phyloP scores from a whole-genome alignment of 345 rosid genomes.

The Lepidium sativum region DNA sequence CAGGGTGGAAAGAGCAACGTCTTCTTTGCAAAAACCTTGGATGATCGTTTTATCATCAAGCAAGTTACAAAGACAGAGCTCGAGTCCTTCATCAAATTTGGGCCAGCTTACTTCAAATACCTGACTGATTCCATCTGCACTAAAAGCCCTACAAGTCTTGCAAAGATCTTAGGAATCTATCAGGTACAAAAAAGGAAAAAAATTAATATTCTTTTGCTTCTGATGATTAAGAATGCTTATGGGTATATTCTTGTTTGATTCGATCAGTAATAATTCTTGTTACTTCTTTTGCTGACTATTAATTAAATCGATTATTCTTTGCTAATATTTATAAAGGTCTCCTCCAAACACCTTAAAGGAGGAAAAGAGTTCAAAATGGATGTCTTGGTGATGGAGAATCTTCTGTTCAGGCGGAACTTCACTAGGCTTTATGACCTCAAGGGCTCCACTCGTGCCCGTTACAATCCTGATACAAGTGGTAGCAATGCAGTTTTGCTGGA shows the following conservation, averaged over 20 bases:
- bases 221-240: neutral
- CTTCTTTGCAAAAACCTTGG: constrained; percentile 92
- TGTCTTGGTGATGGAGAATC: constrained; percentile 97
- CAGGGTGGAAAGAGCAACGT: constrained; percentile 99
- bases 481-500: constrained; percentile 85
- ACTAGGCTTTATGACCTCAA: constrained; percentile 85
- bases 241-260: neutral
- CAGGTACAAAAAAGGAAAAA: constrained; percentile 47
- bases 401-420: constrained; percentile 67
- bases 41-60: constrained; percentile 92
- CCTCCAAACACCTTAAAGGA: constrained; percentile 75
- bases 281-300: neutral
- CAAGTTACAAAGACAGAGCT: constrained; percentile 95
- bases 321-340: constrained; percentile 47
- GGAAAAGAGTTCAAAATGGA: constrained; percentile 92
- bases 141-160: constrained; percentile 86
- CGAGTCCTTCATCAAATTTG: constrained; percentile 91
- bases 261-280: neutral
- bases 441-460: constrained; percentile 91
- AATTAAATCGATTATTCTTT: neutral
- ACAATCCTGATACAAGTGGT: constrained; percentile 86
- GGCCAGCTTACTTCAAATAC: constrained; percentile 75
- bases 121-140: constrained; percentile 63
- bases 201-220: neutral
- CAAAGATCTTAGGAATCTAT: constrained; percentile 90